These are phyloP conservation scores for Lasiodiplodia gonubiensis DNA, from an alignment of 2,329 filamentous ascomycete genomes.

Conservation along the genomic window DNA sequence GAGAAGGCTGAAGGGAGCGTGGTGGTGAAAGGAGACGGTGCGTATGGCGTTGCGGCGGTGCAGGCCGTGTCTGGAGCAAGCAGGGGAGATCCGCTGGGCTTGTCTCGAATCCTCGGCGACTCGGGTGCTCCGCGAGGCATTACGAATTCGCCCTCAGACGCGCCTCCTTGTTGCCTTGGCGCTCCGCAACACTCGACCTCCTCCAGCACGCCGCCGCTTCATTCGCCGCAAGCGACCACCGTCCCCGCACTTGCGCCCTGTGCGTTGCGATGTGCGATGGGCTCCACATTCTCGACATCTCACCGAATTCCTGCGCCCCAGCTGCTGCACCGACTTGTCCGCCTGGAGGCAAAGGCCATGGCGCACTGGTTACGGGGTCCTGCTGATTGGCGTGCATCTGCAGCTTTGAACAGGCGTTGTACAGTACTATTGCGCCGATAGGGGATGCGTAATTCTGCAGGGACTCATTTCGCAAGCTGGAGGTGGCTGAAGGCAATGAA, in stretches of 20 bases:
- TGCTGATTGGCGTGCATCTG: not conserved
- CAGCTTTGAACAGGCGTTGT: not conserved
- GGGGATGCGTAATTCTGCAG: not conserved
- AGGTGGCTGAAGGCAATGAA: not conserved
- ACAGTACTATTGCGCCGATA: not conserved
- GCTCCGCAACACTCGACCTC: not conserved
- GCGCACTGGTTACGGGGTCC: not conserved
- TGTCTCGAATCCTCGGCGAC: constrained; percentile 23
- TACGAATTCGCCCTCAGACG: constrained; percentile 25
- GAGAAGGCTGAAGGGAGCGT: constrained; percentile 10
- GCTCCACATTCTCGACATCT: constrained; percentile 8
- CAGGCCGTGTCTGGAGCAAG: constrained; percentile 20
- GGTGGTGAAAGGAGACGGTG: constrained; percentile 19
- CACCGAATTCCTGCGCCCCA: constrained; percentile 2
- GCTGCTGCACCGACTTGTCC: constrained; percentile 1
- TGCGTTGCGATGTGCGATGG: constrained; percentile 1
- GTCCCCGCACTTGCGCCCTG: not conserved
- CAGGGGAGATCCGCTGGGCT: constrained; percentile 22
- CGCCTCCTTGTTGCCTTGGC: constrained; percentile 24
- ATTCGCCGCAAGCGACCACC: not conserved
- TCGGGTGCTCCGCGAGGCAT: constrained; percentile 18
- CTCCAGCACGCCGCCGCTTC: constrained; percentile 9
- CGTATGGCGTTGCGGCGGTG: constrained; percentile 23
- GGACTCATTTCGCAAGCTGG: not conserved
- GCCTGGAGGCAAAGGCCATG: not conserved